Evolutionary conservation across 2,329 filamentous ascomycete species (phyloP), one percentile per base, ranked within the genome.

Genomic region (Diaporthe ampelina): DNA sequence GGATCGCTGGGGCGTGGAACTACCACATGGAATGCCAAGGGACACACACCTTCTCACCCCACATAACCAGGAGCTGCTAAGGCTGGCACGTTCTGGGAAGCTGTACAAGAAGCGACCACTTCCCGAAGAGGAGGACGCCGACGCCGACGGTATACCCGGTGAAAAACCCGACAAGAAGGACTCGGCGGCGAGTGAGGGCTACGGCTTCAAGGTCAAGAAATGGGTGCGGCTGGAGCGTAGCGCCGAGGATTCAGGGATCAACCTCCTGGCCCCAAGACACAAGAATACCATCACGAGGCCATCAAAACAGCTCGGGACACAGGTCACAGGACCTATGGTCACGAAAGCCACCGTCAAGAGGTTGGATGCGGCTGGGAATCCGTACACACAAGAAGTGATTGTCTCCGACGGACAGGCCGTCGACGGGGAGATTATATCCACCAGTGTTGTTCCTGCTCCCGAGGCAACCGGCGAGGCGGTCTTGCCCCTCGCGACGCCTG

Each of bases 341-440:
- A 92, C 94, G 10, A 93, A 93, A 79, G 94, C 94, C 0, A 97
- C 93, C 29, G 94, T 98, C 70, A 91, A 94, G 78, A 92, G 93
- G 77, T 86, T 93, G 15, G 94, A 97, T 80, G 92, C 93, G 6
- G 91, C 91, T 0, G 95, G 95, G 32, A 96, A 96, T 78, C 89
- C 94, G 13, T 94, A 94, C 75, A 92, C 96, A 2, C 95, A 97
- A 82, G 94, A 97, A 79, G 91, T 97, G 10, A 93, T 94, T 26
- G 89, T 97, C 5, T 90, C 91, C 7, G 94, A 96, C 73, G 95
- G 95, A 0, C 94, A 97, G 81, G 86, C 87, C 7, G 89, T 97
- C 0, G 94, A 96, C 76, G 95, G 95, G 73, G 95, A 98, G 81
- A 92, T 98, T 68, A 90, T 94, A 74, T 88, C 89, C 0, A 91